Evolutionary conservation across 164 flowering plant species (phyloP).

Genomic region (Buxus sempervirens): DNA sequence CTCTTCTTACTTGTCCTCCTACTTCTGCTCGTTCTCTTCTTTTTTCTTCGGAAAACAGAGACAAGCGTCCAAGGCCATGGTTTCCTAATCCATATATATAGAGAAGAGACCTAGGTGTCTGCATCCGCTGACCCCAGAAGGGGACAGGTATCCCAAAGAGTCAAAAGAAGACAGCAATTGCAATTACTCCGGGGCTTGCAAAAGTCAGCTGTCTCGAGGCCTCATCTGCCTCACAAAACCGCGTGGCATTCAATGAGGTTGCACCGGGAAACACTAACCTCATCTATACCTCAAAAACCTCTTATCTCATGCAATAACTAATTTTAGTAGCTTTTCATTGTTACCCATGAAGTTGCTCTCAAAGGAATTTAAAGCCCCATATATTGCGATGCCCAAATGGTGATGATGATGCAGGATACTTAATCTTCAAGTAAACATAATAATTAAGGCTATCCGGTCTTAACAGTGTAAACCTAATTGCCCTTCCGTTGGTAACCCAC

Average conservation of each 20-base stretch:
- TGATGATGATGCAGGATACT: no score
- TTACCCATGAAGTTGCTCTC: neutral
- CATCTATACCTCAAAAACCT: neutral
- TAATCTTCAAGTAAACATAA: no score
- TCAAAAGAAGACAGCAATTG: conserved; percentile 30
- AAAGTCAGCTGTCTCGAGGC: conserved; percentile 33
- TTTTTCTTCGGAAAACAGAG: conserved; percentile 2
- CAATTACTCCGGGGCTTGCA: conserved; percentile 31
- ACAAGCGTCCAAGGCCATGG: conserved; percentile 13
- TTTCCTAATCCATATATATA: conserved; percentile 14
- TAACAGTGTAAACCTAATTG: no score
- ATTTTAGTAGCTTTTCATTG: neutral
- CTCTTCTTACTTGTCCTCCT: neutral
- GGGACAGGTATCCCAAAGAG: conserved; percentile 16
- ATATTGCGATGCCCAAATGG: no score
- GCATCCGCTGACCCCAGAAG: conserved; percentile 19
- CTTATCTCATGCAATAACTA: neutral
- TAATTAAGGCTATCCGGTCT: no score
- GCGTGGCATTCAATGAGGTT: conserved; percentile 52
- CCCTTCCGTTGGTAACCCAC: no score
- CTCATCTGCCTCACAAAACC: conserved; percentile 40
- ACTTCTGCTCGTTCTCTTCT: neutral
- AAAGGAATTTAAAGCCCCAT: no score
- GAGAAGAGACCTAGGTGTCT: conserved; percentile 3
- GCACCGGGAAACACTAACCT: conserved; percentile 4